Evolutionary conservation across 805 yeast genomes (phyloP), one percentile per base, ranked within the genome.

Genomic region (Candida orba): DNA sequence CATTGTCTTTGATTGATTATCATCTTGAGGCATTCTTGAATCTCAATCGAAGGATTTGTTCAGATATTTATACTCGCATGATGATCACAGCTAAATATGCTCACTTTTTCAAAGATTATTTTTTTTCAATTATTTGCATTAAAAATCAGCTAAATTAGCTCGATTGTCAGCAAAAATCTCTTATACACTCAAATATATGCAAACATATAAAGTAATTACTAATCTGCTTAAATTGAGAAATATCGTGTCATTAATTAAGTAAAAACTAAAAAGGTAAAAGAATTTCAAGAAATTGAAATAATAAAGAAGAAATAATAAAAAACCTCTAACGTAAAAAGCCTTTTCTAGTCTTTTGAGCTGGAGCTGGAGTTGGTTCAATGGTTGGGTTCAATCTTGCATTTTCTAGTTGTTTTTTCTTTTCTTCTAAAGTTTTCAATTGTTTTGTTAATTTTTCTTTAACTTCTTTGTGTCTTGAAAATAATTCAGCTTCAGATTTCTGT

Each of bases 401-500:
- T 64, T 85, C 93, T 54, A 93, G 73, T 62, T 81, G 87, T 49
- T 73, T 76, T 68, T 89, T 90, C 69, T 87, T 88, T 53, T 89
- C 96, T 65, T 93, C 98, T 59, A 93, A 75, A 57, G 89, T 78
- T 61, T 83, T 84, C 52, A 91, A 79, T 67, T 91, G 96, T 64
- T 84, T 84, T 52, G 84, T 73, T 63, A 93, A 76, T 67, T 87
- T 88, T 60, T 91, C 97, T 68, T 91, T 91, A 91, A 91, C 90
- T 66, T 93, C 98, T 67, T 88, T 87, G 67, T 93, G 99, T 65
- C 95, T 83, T 34, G 93, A 78, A 64, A 91, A 91, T 60, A 93
- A 76, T 66, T 93, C 99, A 45, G 95, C 93, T 71, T 93, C 99
- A 38, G 96, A 87, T 68, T 87, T 86, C 70, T 90, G 96, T 61